A percentile compares a stretch with the other conserved stretches of the same genome.
Conservation (phyloP, 139 green algal genomes). For the Chlamydomonas eustigma region DNA sequence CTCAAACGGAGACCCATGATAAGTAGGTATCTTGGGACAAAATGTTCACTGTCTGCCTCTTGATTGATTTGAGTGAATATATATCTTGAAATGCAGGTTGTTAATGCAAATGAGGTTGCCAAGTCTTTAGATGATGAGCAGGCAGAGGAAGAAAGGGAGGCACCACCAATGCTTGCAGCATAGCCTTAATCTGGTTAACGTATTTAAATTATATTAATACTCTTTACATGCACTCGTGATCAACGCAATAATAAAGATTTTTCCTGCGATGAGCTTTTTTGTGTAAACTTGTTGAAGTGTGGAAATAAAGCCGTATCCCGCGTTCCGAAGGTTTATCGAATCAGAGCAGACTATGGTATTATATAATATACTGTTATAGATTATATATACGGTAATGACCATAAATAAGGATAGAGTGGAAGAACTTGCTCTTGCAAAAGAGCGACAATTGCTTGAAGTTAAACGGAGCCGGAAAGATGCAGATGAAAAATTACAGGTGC, state of each 20-base stretch:
- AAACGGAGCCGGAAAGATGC: background rate
- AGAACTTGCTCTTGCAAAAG: background rate
- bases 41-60: background rate
- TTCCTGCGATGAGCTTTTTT: no score
- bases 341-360: no score
- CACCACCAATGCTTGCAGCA: background rate
- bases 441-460: background rate
- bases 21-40: background rate
- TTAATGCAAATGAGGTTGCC: background rate
- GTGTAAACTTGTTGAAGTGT: no score
- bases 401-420: background rate
- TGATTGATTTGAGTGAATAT: background rate
- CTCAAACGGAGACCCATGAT: background rate
- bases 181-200: background rate
- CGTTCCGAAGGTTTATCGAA: no score
- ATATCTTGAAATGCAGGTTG: background rate
- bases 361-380: background rate
- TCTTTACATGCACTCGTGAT: no score
- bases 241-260: no score
- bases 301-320: no score
- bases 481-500: background rate
- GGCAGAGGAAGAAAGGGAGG: background rate
- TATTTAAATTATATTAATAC: constrained; percentile 9
- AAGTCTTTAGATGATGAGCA: background rate
- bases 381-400: background rate